Percentiles rank a stretch among this genome's conserved stretches.
Evolutionary conservation across 306 rosid genomes (phyloP).

Genomic region (Trifolium fragiferum): DNA sequence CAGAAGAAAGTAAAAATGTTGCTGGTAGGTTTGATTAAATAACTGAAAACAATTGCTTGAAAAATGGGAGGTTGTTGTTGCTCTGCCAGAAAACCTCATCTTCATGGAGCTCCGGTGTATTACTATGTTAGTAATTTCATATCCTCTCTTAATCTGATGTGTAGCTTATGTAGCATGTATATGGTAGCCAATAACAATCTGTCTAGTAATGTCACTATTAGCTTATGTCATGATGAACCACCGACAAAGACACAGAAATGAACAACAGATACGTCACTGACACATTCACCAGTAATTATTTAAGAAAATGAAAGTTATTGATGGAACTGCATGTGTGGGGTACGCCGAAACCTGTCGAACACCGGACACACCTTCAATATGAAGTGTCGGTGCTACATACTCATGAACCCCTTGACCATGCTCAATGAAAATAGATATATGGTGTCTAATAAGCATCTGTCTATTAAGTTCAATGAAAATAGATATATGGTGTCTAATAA

Average conservation of each 20-base stretch:
- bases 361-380: neutral
- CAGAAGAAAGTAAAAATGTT: slow-evolving; percentile 52
- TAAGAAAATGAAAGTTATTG: neutral
- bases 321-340: neutral
- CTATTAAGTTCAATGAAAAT: neutral
- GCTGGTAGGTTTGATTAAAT: slow-evolving; percentile 45
- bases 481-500: neutral
- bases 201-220: neutral
- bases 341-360: neutral
- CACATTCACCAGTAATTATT: neutral
- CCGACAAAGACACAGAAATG: neutral
- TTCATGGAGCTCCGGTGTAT: slow-evolving; percentile 77
- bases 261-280: neutral
- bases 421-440: neutral
- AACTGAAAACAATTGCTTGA: slow-evolving; percentile 41
- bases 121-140: slow-evolving; percentile 71
- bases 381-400: neutral
- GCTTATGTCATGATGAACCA: neutral
- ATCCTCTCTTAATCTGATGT: slow-evolving; percentile 33
- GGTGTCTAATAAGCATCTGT: too few species aligned
- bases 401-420: neutral
- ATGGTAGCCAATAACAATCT: slow-evolving; percentile 6
- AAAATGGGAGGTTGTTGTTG: slow-evolving; percentile 96
- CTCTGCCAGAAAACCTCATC: slow-evolving; percentile 78
- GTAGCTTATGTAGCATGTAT: slow-evolving; percentile 14